Evolutionary conservation across 106 monocot genomes (phyloP), one percentile per base, ranked within the genome.

Genomic region (Cymbidium sinense): DNA sequence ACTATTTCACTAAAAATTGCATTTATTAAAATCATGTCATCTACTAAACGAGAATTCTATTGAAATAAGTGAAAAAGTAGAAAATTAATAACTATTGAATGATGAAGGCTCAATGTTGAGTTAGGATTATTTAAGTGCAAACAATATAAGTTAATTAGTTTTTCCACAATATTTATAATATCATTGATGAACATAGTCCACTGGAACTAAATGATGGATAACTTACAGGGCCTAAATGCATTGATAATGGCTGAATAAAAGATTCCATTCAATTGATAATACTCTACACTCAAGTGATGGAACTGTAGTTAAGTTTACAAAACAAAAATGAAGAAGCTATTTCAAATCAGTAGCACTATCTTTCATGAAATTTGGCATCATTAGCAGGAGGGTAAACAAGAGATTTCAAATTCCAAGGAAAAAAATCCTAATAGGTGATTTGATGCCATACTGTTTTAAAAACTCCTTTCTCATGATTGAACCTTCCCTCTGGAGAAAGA

Each of bases 401-500:
- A 67, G 58, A 67, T 28, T 62, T 15, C 27, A 23, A 67, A 33
- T 13, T n/a, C n/a, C n/a, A n/a, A 52, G 17, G 52, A 18, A 15
- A 52, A 13, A 20, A 27, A 7, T 28, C 23, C 64, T 70, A 34
- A 18, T 36, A 12, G 34, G 29, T 64, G 13, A 28, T 69, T 72
- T 5, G 15, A 74, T 9, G 13, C 5, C 82, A 34, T 88, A 98
- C 96, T 44, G 96, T 98, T 86, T 98, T 98, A 18, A 91, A 81
- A 25, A 80, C 54, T 64, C 96, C 96, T 88, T 94, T 88, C 17
- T 78, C 71, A 78, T 84, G 88, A 78, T 84, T 88, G 61, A 94
- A 90, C 76, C 86, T 98, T 61, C 82, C 85, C n/a, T 92, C 92
- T 12, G 27, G 75, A 70, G 98, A 88, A 33, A 98, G 88, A 84